Base-by-base conservation (phyloP, 768 basidiomycete genomes). In the Lactarius indigo region DNA sequence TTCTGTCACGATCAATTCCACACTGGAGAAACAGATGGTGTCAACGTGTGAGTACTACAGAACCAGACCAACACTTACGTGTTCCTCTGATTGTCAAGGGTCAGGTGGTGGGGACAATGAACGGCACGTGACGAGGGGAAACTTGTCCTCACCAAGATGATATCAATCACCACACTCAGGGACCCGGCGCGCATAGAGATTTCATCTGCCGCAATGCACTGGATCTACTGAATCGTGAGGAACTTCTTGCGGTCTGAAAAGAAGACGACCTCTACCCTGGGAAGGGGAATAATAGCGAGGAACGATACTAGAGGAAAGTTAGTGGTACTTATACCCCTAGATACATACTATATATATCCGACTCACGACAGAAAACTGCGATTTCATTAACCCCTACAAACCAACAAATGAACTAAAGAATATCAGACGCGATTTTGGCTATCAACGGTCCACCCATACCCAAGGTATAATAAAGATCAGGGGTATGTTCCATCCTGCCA, bases 181-280 rank as follows among this genome's bases (percentile, higher is more conserved):
- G 92, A 91, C 75, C 92, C 93, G 1, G 93, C 87, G 39, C 92
- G 86, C 64, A 92, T 73, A 3, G 92, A 90, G 20, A 95, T 70
- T 70, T 95, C 91, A 66, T 95, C 93, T 0, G 93, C 94, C 1
- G 91, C 91, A 72, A 92, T 93, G 1, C 87, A 88, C 1, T 94
- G 80, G 8, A 94, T 76, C 89, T 91, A 55, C 41, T 61, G 20
- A 12, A 33, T 72, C 26, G 69, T 70, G 17, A 67, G 37, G 5
- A 5, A 33, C 1, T 39, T 37, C 44, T 15, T 35, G 42, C 33
- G 9, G 1, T 39, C 31, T 17, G 33, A 30, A 50, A 20, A 59
- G 35, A 39, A 60, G 60, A 28, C 44, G 15, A 33, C 30, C 23
- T 41, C 31, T 55, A 90, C 89, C 78, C 91, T 91, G 44, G 92